These are phyloP conservation scores for Hypoxylon sp. DNA, from an alignment of 2,329 filamentous ascomycete genomes.

Conservation along the genomic window DNA sequence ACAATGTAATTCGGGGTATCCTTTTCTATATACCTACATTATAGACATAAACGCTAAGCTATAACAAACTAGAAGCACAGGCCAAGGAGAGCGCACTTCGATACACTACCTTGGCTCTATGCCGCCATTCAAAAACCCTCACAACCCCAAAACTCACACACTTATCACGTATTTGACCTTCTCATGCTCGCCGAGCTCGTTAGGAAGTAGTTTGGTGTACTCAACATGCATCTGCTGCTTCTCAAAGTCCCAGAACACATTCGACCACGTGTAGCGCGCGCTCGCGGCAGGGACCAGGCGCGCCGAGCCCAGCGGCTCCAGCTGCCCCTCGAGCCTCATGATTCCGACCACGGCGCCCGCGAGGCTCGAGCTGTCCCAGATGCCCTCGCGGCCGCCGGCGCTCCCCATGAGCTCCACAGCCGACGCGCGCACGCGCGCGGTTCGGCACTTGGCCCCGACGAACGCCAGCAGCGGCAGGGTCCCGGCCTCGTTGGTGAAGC, in stretches of 20 bases:
- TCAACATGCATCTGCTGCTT: slow-evolving; percentile 37
- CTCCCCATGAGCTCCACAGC: slow-evolving; percentile 32
- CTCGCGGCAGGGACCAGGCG: slow-evolving; percentile 5
- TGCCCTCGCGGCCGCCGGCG: slow-evolving; percentile 38
- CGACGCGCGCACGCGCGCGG: slow-evolving; percentile 23
- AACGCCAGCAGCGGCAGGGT: slow-evolving; percentile 38
- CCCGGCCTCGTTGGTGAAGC: slow-evolving; percentile 42
- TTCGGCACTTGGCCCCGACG: slow-evolving; percentile 40
- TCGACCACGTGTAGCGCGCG: slow-evolving; percentile 40
- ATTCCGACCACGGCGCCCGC: slow-evolving; percentile 32
- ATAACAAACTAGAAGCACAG: no score
- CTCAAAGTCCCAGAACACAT: slow-evolving; percentile 43
- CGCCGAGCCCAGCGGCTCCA: background rate
- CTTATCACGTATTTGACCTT: slow-evolving; percentile 28
- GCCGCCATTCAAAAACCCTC: background rate
- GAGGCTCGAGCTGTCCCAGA: slow-evolving; percentile 40
- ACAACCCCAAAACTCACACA: slow-evolving; percentile 2
- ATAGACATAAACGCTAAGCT: no score
- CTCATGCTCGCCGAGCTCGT: slow-evolving; percentile 34
- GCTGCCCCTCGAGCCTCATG: slow-evolving; percentile 40
- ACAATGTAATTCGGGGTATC: no score
- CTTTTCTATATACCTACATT: no score
- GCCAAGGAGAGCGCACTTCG: background rate
- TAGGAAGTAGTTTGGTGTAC: slow-evolving; percentile 38
- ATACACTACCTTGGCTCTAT: background rate